Evolutionary conservation across 108 stramenopile species (phyloP), one percentile per base, ranked within the genome.

Genomic region (Fragilaria crotonensis): DNA sequence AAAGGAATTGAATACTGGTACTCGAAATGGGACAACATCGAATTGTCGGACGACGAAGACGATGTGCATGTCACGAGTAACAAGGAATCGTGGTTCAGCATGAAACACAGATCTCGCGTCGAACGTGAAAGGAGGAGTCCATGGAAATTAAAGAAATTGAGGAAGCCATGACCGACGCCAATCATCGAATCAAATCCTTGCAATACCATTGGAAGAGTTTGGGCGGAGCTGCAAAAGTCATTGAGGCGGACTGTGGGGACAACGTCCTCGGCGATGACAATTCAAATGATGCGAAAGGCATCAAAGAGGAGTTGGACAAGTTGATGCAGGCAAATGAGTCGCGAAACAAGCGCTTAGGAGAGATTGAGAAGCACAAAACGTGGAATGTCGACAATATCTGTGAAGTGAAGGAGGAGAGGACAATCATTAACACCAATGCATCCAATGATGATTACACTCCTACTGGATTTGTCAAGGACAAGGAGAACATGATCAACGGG

Each of bases 31-130:
- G 97, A 98, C 76, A 93, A 95, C 54, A 91, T 96, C 47, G 95
- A 99, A 76, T 73, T 99, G 31, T 82, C 79, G 36, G 98, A 99
- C 64, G 98, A 99, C 59, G 98, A 99, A 70, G 94, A 93, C 30
- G 98, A 99, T 77, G 85, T 89, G 46, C 98, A 99, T 63, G 97
- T 97, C 57, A 99, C 98, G 75, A 99, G 98, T 65, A 97, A 99
- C 62, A 73, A 80, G 62, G 97, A 97, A 68, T 82, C 78, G 23
- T 99, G 98, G 94, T 95, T 95, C 64, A 85, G 94, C 7, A 85
- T 93, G 87, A 93, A 96, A 72, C 96, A 97, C 62, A 81, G 94
- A 25, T 73, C 73, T 63, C 89, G 96, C 45, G 90, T 97, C 14
- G 96, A 98, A 63, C 78, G 97, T 48, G 97, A 90, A 70, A 90